A percentile compares a stretch with the other conserved stretches of the same genome.
Evolutionary conservation across 176 grass and related monocot genomes (phyloP).

Genomic region (Miscanthus lutarioriparius): DNA sequence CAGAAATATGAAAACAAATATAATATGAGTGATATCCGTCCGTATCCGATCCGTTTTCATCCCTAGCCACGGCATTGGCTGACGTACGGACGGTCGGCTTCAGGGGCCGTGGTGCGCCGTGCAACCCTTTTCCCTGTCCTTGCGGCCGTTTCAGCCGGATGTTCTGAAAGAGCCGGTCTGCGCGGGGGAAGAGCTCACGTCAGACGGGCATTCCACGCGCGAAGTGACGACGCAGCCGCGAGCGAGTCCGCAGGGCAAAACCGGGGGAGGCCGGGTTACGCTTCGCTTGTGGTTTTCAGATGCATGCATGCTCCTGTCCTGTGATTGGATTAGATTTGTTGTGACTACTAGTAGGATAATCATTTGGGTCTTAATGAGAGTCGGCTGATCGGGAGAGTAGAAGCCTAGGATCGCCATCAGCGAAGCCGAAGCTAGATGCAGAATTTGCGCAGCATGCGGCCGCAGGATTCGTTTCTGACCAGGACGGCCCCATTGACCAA

Average conservation of each 20-base stretch:
- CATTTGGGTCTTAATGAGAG: neutral
- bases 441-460: too few relatives aligned
- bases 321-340: neutral
- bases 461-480: too few relatives aligned
- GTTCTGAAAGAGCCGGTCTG: too few relatives aligned
- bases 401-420: neutral
- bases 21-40: too few relatives aligned
- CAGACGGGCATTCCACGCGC: neutral
- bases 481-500: too few relatives aligned
- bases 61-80: neutral
- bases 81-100: neutral
- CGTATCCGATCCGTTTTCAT: too few relatives aligned
- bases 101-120: neutral
- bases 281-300: neutral
- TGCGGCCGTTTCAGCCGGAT: neutral
- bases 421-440: neutral
- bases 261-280: neutral
- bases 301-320: neutral
- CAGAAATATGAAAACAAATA: too few relatives aligned
- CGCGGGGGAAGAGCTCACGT: neutral
- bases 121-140: neutral
- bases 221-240: too few relatives aligned
- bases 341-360: too few relatives aligned
- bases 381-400: neutral
- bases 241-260: neutral